Base-by-base conservation (phyloP, 2,329 filamentous ascomycete species). In the Apiospora hydei region DNA sequence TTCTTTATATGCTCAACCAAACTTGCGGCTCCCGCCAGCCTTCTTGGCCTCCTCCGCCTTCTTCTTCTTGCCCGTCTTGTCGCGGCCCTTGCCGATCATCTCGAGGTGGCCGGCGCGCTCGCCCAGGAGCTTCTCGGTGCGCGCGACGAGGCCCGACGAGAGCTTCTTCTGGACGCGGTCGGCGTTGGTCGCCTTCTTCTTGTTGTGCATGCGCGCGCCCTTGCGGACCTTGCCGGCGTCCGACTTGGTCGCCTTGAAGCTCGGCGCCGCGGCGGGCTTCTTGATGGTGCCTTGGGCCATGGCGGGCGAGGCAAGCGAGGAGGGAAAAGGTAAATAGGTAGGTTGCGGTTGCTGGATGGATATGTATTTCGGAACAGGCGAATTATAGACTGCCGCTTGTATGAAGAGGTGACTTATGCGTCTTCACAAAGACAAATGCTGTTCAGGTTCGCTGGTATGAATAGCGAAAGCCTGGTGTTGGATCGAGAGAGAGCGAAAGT, bases 91-190 rank as follows among this genome's bases (percentile, higher is more conserved):
- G 44, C 87, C 88, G 73, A 90, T 88, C 74, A 90, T 78, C 82
- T 91, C 89, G 34, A 91, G 80, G 72, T 91, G 89, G 0, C 89
- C 88, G 6, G 87, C 89, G 11, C 88, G 82, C 83, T 90, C 87
- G 73, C 88, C 88, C 53, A 91, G 84, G 77, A 90, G 82, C 74
- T 84, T 83, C 83, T 91, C 89, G 44, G 89, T 91, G 82, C 85
- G 84, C 72, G 83, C 83, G 61, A 83, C 84, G 78, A 91, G 83
- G 67, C 88, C 88, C 4, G 86, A 84, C 16, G 87, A 85, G 78
- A 87, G 87, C 80, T 89, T 89, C 77, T 85, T 85, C 81, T 86
- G 85, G 75, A 85, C 76, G 83, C 87, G 88, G 82, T 89, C 87
- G 76, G 86, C 82, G 24, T 78, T 80, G 38, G 80, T 80, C 76